A percentile compares a stretch with the other conserved stretches of the same genome.
These are phyloP conservation scores for Lachancea cidri DNA, from an alignment of 805 yeast species.

Conservation along the genomic window DNA sequence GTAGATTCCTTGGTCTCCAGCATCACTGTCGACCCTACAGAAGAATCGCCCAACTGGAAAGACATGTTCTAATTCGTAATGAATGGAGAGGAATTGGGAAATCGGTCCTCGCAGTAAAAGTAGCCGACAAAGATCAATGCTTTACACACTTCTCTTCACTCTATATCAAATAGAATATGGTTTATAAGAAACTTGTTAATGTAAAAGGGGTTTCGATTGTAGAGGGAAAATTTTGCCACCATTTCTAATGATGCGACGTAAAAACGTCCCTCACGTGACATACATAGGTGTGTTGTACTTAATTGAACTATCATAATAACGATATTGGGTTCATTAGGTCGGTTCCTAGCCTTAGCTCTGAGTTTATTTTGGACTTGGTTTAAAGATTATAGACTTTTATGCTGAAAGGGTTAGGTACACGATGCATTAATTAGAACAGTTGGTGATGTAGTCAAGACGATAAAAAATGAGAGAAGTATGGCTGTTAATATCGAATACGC, in stretches of 20 bases:
- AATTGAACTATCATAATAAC: neutral
- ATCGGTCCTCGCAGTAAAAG: neutral
- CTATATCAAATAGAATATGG: neutral
- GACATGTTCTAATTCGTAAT: neutral
- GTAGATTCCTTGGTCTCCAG: neutral
- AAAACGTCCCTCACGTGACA: neutral
- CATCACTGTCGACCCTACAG: slow-evolving; percentile 12
- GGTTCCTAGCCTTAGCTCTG: neutral
- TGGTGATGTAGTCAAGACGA: neutral
- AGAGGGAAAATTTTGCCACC: slow-evolving; percentile 1
- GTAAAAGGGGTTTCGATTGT: neutral
- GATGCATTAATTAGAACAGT: neutral
- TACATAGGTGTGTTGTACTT: neutral
- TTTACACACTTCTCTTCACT: neutral
- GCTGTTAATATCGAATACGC: neutral
- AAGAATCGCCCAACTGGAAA: slow-evolving; percentile 18
- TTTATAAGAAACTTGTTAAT: neutral
- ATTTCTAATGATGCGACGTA: neutral
- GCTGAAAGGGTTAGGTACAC: neutral
- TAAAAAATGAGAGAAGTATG: too few relatives aligned
- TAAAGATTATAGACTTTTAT: neutral
- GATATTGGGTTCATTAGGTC: too few relatives aligned
- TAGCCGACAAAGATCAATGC: neutral
- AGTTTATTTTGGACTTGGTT: neutral
- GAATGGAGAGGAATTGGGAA: neutral